phyloP scores from a whole-genome alignment of 2,329 filamentous ascomycete species.

The Stemphylium beticola region DNA sequence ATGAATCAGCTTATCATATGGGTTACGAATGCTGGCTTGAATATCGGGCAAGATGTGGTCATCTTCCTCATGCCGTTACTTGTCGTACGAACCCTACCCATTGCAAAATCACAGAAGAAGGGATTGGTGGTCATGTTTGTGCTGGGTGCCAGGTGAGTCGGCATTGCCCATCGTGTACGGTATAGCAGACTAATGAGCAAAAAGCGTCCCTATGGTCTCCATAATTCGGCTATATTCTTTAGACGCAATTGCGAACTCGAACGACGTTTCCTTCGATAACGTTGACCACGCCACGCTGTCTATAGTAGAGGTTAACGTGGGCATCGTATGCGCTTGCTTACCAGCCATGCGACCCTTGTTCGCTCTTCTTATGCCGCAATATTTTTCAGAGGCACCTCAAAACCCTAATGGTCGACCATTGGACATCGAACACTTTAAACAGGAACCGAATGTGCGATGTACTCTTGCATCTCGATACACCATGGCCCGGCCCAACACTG shows the following conservation, averaged over 20 bases:
- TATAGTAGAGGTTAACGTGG: constrained; percentile 41
- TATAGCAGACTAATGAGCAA: constrained; percentile 6
- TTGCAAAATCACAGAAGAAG: constrained; percentile 44
- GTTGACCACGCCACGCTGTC: constrained; percentile 40
- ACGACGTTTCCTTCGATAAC: constrained; percentile 43
- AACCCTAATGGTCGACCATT: constrained; percentile 17
- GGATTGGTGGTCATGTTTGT: constrained; percentile 47
- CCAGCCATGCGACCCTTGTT: constrained; percentile 45
- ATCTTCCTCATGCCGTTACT: constrained; percentile 43
- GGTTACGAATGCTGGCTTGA: constrained; percentile 40
- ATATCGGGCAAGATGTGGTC: constrained; percentile 42
- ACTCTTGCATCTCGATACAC: constrained; percentile 15
- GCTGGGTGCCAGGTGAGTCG: constrained; percentile 47
- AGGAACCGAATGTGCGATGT: constrained; percentile 13
- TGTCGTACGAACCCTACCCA: constrained; percentile 38
- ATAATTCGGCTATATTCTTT: constrained; percentile 44
- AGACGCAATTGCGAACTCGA: constrained; percentile 34
- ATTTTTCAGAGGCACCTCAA: constrained; percentile 32
- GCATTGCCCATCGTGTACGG: not conserved
- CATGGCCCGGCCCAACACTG: not conserved
- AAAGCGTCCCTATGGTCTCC: constrained; percentile 42
- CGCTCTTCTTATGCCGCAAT: constrained; percentile 48
- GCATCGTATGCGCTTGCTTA: constrained; percentile 46
- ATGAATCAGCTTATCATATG: constrained; percentile 39
- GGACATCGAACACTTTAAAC: constrained; percentile 33